Base-by-base conservation (phyloP, 202 grass and related monocot species). In the Eragrostis tef region DNA sequence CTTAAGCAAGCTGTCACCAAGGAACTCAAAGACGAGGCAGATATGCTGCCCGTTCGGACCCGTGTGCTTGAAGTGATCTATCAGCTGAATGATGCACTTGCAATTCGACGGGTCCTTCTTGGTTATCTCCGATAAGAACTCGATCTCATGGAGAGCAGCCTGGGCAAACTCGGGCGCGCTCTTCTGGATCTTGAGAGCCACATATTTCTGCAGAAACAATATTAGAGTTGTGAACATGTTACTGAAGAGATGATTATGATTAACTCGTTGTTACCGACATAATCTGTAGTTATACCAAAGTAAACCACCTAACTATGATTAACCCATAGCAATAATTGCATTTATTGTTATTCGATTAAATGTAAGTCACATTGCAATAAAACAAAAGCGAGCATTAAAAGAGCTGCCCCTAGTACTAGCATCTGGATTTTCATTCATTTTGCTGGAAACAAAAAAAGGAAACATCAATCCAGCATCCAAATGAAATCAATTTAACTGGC, bases 131-230 rank as follows among this genome's bases (percentile, higher is more conserved):
- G 71, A 87, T 9, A 99, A 83, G 81, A 95, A 89, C 51, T 99
- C 90, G 11, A 99, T 93, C 83, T 99, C 96, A 78, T 95, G 96
- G 79, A 98, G 77, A 73, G 96, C 96, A 13, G 90, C 92, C 76
- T 98, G 90, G n/a, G 88, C 92, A 83, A 98, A 99, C 60, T 95
- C 92, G 5, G 85, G 86, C 0, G 89, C 90, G 42, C 96, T 99
- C 86, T 99, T 99, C 70, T 99, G 92, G 51, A 99, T 95, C 88
- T 99, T 99, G 49, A 99, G 87, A 27, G 96, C 96, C 53, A 95
- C 90, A 17, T 93, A 99, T 88, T 34, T 95, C 96, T 99, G 75
- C 80, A 91, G 43, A 83, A 8, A 75, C 20, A 21, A 78, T 21
- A 57, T 24, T 60, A 9, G 27, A 49, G 57, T 78, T 53, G 20